Evolutionary conservation across 164 flowering plant genomes (phyloP), one percentile per base, ranked within the genome.

Genomic region (Liquidambar formosana): DNA sequence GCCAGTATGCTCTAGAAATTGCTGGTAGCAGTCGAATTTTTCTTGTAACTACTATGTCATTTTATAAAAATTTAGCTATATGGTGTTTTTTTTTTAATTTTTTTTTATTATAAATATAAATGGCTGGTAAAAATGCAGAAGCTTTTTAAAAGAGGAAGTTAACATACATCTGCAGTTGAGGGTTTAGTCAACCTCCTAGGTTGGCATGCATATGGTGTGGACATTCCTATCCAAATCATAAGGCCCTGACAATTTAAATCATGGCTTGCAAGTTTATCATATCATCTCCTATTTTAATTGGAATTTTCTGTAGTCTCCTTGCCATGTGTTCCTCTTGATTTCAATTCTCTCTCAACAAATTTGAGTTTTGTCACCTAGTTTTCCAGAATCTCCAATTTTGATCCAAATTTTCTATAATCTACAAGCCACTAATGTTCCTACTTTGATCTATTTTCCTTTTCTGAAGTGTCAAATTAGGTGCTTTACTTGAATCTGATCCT

Each of bases 1-100:
- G 78, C 64, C 82, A 88, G 67, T 92, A 95, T 88, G 88, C 83
- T 70, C 76, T 92, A 3, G 89, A 84, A 71, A 0, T 92, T 73
- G 85, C 80, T 57, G 97, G 99, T 91, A 80, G 58, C 12, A 46
- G 18, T 23, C 38, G 45, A 28, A 41, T 25, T 43, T 19, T 44
- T 51, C 21, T 63, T 8, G 18, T 49, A 44, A 57, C 23, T 2
- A 21, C 28, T 22, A n/a, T 22, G 38, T 11, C 10, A 33, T 65
- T 41, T 3, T 49, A 16, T 22, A 15, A 52, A 49, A 38, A 33
- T 33, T 33, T 33, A 33, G 2, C 41, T 6, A 33, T 33, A 6
- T 33, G 41, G 41, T 33, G 41, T 33, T 33, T 33, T 33, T 2
- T 33, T 33, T 33, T 2, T 33, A n/a, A n/a, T n/a, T n/a, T n/a